Percentiles rank a stretch among this genome's conserved stretches.
phyloP scores from a whole-genome alignment of 2,329 filamentous ascomycete genomes.

The Penicillium sp. region DNA sequence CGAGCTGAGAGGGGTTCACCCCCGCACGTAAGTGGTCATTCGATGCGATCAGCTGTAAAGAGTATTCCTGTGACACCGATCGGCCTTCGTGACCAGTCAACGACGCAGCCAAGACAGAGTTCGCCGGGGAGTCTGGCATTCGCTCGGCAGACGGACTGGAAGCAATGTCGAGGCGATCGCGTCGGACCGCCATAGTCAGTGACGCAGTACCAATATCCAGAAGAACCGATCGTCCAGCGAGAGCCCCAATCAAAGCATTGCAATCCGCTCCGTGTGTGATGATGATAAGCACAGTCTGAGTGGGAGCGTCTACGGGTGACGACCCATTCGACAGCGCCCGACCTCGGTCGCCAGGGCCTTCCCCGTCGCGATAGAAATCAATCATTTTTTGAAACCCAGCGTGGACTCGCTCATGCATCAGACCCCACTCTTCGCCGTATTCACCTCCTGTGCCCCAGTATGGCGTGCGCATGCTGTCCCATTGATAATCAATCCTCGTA shows the following conservation, averaged over 20 bases:
- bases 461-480: constrained; percentile 81
- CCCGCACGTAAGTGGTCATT: constrained; percentile 55
- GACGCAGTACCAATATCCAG: constrained; percentile 87
- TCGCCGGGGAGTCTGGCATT: constrained; percentile 3
- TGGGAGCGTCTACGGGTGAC: constrained; percentile 49
- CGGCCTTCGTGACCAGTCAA: constrained; percentile 13
- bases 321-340: constrained; percentile 5
- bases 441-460: constrained; percentile 84
- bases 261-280: constrained; percentile 94
- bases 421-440: constrained; percentile 89
- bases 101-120: not conserved
- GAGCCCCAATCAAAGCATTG: constrained; percentile 86
- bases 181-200: constrained; percentile 76
- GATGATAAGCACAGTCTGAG: constrained; percentile 74
- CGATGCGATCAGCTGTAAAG: constrained; percentile 55
- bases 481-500: constrained; percentile 82
- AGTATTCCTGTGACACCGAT: constrained; percentile 48
- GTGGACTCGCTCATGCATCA: constrained; percentile 88
- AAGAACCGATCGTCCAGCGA: constrained; percentile 85
- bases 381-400: constrained; percentile 71
- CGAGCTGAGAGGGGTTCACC: constrained; percentile 28
- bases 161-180: constrained; percentile 28
- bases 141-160: constrained; percentile 5
- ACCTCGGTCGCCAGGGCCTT: constrained; percentile 8
- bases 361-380: constrained; percentile 67